phyloP scores from a whole-genome alignment of 257 asterid genomes.

The Penstemon barbatus region DNA sequence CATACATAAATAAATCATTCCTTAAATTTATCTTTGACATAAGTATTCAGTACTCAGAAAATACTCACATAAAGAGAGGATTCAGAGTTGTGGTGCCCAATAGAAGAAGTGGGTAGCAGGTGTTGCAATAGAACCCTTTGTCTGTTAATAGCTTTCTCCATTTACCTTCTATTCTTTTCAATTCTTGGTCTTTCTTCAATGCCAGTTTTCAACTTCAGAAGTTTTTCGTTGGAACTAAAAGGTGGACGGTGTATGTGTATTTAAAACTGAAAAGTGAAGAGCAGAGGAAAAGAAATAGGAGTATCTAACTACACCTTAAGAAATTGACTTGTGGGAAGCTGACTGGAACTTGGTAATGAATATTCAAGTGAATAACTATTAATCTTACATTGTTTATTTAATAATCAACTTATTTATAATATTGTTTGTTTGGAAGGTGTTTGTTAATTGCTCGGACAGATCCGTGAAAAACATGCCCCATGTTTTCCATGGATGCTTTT shows the following conservation, averaged over 20 bases:
- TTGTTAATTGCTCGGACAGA: not conserved
- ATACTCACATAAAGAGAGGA: slow-evolving; percentile 62
- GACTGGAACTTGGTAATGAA: not conserved
- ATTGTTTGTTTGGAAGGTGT: not conserved
- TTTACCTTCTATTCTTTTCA: slow-evolving; percentile 19
- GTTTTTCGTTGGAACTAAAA: not conserved
- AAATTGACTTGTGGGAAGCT: not conserved
- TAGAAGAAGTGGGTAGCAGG: slow-evolving; percentile 46
- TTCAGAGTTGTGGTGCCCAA: slow-evolving; percentile 31
- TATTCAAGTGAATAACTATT: not conserved
- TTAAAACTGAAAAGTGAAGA: not conserved
- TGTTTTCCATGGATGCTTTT: not conserved
- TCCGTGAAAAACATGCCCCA: not conserved
- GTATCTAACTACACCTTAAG: too few relatives aligned
- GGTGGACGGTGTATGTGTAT: not conserved
- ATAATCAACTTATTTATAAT: too few relatives aligned
- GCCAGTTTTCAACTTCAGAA: not conserved
- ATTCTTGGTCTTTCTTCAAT: not conserved
- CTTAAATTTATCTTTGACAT: too few relatives aligned
- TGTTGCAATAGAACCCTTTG: slow-evolving; percentile 67
- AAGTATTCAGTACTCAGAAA: not conserved
- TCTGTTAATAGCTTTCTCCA: slow-evolving; percentile 76
- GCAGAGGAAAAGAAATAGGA: not conserved
- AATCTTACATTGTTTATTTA: too few relatives aligned
- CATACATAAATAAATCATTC: not conserved